These are phyloP conservation scores for Aureobasidium sp. DNA, from an alignment of 2,329 filamentous ascomycete genomes.

Conservation along the genomic window DNA sequence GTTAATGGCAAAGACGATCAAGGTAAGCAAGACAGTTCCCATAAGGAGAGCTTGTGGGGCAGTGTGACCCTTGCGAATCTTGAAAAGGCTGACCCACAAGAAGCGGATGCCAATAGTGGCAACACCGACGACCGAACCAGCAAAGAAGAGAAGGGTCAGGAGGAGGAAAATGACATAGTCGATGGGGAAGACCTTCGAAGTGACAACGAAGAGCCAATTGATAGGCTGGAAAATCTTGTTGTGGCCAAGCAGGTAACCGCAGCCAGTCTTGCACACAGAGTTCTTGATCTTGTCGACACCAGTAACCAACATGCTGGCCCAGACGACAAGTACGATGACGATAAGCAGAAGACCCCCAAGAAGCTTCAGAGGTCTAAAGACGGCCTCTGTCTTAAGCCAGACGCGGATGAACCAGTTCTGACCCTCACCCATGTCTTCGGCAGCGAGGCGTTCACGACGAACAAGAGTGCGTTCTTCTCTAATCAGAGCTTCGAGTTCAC, in stretches of 20 bases:
- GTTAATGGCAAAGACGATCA: conserved; percentile 86
- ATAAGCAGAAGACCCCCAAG: conserved; percentile 75
- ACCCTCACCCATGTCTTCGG: conserved; percentile 73
- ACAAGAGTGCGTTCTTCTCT: conserved; percentile 90
- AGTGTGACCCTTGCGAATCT: conserved; percentile 81
- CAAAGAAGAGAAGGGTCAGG: conserved; percentile 80
- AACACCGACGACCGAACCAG: conserved; percentile 77
- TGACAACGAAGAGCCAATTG: conserved; percentile 80
- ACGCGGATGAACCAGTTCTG: conserved; percentile 62
- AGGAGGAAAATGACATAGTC: conserved; percentile 88
- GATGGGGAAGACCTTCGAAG: conserved; percentile 77
- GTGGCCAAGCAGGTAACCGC: conserved; percentile 82
- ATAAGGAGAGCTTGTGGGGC: conserved; percentile 87
- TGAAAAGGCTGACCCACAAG: conserved; percentile 90
- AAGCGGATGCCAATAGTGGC: conserved; percentile 87
- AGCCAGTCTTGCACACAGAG: conserved; percentile 81
- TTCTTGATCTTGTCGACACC: conserved; percentile 95
- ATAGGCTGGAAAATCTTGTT: conserved; percentile 93
- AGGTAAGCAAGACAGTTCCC: conserved; percentile 80
- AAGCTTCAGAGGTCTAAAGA: conserved; percentile 84
- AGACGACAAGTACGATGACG: conserved; percentile 66
- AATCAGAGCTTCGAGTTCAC: conserved; percentile 78
- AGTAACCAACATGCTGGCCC: conserved; percentile 90
- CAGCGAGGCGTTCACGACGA: conserved; percentile 77
- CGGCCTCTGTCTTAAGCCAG: conserved; percentile 73